phyloP scores from a whole-genome alignment of 2,329 filamentous ascomycete species.

The Clarireedia hainanense region DNA sequence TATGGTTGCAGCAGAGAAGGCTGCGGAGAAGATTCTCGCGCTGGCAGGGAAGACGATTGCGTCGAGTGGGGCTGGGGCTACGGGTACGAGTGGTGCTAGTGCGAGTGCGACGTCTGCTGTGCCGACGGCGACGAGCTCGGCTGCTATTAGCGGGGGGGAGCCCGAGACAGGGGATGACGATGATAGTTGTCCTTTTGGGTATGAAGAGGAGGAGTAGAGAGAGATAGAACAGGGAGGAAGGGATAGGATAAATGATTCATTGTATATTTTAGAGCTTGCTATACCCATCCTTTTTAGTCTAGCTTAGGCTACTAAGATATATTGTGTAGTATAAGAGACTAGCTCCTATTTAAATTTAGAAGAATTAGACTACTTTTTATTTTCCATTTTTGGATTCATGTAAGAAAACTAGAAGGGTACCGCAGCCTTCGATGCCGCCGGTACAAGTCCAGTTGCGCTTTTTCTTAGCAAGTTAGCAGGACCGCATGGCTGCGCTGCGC shows the following conservation, averaged over 20 bases:
- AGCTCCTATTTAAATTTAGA: no score
- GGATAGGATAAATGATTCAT: no score
- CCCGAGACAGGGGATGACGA: neutral
- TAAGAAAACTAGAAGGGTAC: no score
- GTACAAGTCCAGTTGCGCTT: no score
- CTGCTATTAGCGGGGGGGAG: neutral
- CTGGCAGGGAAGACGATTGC: slow-evolving; percentile 19
- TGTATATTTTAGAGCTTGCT: no score
- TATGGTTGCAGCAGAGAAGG: slow-evolving; percentile 58
- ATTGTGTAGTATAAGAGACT: neutral
- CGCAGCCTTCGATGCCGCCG: no score
- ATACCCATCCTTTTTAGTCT: no score
- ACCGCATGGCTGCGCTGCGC: no score
- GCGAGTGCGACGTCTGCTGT: neutral
- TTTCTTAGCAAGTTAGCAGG: no score
- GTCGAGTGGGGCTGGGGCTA: neutral
- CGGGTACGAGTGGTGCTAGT: neutral
- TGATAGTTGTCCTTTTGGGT: slow-evolving; percentile 1
- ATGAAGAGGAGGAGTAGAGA: slow-evolving; percentile 1
- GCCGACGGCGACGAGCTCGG: neutral
- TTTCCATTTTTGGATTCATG: no score
- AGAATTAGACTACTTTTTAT: no score
- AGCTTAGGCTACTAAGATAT: no score
- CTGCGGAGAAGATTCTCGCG: slow-evolving; percentile 43
- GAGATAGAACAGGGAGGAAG: neutral